Percentiles rank a stretch among this genome's conserved stretches.
Evolutionary conservation across 2,329 filamentous ascomycete species (phyloP).

Genomic region (Chaetomium sp.): DNA sequence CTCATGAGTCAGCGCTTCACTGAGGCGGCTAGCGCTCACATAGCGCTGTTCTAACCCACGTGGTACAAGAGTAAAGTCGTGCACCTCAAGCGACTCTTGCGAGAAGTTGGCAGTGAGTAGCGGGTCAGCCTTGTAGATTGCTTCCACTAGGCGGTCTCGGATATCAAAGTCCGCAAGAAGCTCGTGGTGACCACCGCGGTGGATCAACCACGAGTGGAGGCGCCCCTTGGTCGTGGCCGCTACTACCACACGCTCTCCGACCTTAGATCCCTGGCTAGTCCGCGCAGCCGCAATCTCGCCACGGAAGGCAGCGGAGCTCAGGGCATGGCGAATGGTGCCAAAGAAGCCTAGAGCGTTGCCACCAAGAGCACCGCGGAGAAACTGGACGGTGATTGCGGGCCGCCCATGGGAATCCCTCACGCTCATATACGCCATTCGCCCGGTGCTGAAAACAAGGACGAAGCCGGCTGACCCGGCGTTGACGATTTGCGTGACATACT

Average conservation of each 20-base stretch:
- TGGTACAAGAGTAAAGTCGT: conserved; percentile 71
- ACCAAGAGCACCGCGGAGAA: conserved; percentile 58
- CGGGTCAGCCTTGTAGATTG: conserved; percentile 51
- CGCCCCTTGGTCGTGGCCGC: conserved; percentile 71
- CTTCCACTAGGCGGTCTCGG: conserved; percentile 55
- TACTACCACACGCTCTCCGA: conserved; percentile 80
- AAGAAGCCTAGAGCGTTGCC: conserved; percentile 61
- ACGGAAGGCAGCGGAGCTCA: conserved; percentile 63
- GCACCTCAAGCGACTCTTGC: conserved; percentile 59
- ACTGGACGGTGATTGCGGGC: conserved; percentile 70
- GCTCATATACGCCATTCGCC: conserved; percentile 78
- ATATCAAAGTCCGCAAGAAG: conserved; percentile 66
- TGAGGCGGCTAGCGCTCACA: conserved; percentile 44
- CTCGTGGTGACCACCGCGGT: conserved; percentile 77
- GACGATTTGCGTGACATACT: conserved; percentile 69
- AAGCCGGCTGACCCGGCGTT: conserved; percentile 84
- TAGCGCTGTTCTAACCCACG: conserved; percentile 46
- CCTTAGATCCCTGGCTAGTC: conserved; percentile 61
- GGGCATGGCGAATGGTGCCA: conserved; percentile 70
- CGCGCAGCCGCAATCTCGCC: conserved; percentile 76
- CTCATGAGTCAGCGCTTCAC: conserved; percentile 43
- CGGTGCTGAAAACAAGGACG: conserved; percentile 75
- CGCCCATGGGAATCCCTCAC: conserved; percentile 83
- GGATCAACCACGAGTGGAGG: conserved; percentile 80
- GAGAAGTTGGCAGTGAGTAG: conserved; percentile 40